Percentiles rank a stretch among this genome's conserved stretches.
These are phyloP conservation scores for Malassezia globosa DNA, from an alignment of 1,284 basidiomycete species.

Conservation along the genomic window DNA sequence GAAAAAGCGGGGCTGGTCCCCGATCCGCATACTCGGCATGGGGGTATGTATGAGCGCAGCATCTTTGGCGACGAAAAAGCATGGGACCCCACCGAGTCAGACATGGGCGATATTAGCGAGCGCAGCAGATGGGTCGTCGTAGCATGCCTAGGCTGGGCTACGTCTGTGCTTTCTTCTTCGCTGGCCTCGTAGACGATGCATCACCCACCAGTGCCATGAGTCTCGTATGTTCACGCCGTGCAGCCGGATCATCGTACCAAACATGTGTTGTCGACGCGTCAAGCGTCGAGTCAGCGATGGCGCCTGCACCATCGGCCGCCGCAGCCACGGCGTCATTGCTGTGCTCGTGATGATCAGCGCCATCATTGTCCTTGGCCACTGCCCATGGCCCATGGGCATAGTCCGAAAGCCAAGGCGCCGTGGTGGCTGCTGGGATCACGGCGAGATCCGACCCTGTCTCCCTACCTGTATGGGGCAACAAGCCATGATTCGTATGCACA, in stretches of 20 bases:
- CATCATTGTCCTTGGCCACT: too few species aligned
- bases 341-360: too few species aligned
- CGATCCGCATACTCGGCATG: conserved; percentile 20
- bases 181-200: background rate
- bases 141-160: conserved; percentile 25
- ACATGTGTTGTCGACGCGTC: conserved; percentile 11
- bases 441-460: too few species aligned
- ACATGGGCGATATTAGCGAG: conserved; percentile 39
- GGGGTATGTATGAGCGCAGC: conserved; percentile 29
- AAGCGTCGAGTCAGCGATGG: too few species aligned
- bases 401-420: background rate
- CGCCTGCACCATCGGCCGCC: too few species aligned
- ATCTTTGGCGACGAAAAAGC: conserved; percentile 20
- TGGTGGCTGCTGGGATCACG: background rate
- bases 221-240: conserved; percentile 19
- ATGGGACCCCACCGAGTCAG: conserved; percentile 23
- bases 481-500: too few species aligned
- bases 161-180: background rate
- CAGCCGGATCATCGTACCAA: conserved; percentile 32
- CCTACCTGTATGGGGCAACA: too few species aligned
- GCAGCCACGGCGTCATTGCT: too few species aligned
- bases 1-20: conserved; percentile 18
- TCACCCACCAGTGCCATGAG: conserved; percentile 24
- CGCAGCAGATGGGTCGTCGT: conserved; percentile 37
- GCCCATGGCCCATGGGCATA: too few species aligned